Evolutionary conservation across 495 filamentous ascomycete genomes (phyloP).

Genomic region (Ramalina intermedia): DNA sequence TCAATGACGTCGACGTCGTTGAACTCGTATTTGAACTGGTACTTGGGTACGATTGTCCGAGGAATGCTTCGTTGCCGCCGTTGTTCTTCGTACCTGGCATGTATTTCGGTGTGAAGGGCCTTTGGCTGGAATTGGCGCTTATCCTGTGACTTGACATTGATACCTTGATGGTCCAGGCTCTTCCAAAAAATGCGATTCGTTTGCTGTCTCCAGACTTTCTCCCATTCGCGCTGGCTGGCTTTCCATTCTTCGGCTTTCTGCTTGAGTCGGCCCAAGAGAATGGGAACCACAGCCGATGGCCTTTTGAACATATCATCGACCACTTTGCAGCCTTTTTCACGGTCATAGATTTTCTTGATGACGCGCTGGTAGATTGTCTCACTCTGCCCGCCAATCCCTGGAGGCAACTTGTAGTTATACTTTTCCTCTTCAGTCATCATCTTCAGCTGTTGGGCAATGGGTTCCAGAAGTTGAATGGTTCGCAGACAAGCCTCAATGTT

Average conservation of each 20-base stretch:
- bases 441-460: constrained; percentile 76
- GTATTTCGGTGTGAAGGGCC: constrained; percentile 69
- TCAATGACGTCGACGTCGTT: constrained; percentile 64
- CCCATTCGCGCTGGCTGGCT: constrained; percentile 91
- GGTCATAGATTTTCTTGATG: constrained; percentile 95
- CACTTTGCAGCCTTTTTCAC: constrained; percentile 66
- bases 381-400: constrained; percentile 80
- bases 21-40: constrained; percentile 63
- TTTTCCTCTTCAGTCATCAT: constrained; percentile 58
- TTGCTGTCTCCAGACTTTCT: constrained; percentile 94
- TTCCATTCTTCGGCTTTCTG: constrained; percentile 96
- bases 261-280: constrained; percentile 76
- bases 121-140: constrained; percentile 84
- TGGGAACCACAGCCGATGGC: constrained; percentile 70
- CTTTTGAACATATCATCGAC: constrained; percentile 67
- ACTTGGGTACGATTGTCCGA: constrained; percentile 39
- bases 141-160: constrained; percentile 66
- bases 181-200: constrained; percentile 85
- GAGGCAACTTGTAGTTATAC: constrained; percentile 56
- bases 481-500: constrained; percentile 89
- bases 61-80: constrained; percentile 48
- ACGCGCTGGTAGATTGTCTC: constrained; percentile 92
- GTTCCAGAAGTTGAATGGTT: constrained; percentile 89
- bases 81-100: constrained; percentile 76
- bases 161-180: constrained; percentile 90